Conservation (phyloP, 2,329 filamentous ascomycete species). For the Colletotrichum falcatum region DNA sequence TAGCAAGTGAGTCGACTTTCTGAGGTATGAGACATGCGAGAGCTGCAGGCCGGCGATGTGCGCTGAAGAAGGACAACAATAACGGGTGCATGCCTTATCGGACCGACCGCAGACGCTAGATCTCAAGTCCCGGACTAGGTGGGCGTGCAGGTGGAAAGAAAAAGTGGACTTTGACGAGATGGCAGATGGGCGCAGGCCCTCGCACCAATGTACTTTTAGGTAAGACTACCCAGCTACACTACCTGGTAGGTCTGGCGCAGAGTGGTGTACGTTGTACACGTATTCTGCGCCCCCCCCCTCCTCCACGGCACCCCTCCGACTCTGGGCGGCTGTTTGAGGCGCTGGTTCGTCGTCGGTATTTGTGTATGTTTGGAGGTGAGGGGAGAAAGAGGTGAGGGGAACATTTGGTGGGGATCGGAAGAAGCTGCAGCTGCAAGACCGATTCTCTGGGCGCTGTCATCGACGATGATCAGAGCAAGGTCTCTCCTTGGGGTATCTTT, state of each 20-base stretch:
- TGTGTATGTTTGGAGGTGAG: background rate
- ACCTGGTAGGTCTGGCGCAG: too few relatives aligned
- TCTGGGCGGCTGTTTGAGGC: slow-evolving; percentile 5
- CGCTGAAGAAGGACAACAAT: slow-evolving; percentile 30
- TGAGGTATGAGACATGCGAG: background rate
- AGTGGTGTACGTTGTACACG: too few relatives aligned
- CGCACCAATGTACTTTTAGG: too few relatives aligned
- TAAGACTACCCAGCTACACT: too few relatives aligned
- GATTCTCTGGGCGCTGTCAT: slow-evolving; percentile 35
- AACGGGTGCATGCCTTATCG: slow-evolving; percentile 39
- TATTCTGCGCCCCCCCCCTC: slow-evolving; percentile 7
- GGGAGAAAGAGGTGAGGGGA: background rate
- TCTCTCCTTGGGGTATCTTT: background rate
- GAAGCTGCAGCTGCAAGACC: slow-evolving; percentile 4
- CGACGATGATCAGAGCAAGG: slow-evolving; percentile 32
- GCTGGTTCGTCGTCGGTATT: slow-evolving; percentile 31
- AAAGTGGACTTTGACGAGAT: slow-evolving; percentile 19
- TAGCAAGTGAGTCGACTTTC: too few relatives aligned
- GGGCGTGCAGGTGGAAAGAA: slow-evolving; percentile 19
- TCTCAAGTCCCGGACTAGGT: slow-evolving; percentile 7
- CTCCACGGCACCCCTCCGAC: slow-evolving; percentile 9
- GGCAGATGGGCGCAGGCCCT: too few relatives aligned
- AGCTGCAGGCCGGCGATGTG: slow-evolving; percentile 2
- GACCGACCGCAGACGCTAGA: slow-evolving; percentile 39
- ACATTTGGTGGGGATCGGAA: slow-evolving; percentile 10